A percentile compares a stretch with the other conserved stretches of the same genome.
These are phyloP conservation scores for Cucumis hystrix DNA, from an alignment of 306 rosid genomes.

Conservation along the genomic window DNA sequence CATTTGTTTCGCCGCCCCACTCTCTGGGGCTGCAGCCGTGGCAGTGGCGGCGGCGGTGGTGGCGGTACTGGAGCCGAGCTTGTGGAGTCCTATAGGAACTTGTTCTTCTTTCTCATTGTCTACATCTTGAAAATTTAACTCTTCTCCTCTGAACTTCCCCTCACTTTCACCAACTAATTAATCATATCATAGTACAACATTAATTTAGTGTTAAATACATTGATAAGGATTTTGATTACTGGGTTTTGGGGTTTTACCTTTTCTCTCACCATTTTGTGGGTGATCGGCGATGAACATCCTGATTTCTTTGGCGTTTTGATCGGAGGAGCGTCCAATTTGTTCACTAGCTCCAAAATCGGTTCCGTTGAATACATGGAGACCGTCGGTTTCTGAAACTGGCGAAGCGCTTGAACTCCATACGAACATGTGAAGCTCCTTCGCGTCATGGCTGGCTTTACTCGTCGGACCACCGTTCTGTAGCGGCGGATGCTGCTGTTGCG, in stretches of 20 bases:
- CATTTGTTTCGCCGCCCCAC: constrained; percentile 29
- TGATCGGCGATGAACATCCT: constrained; percentile 11
- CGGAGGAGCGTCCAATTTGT: constrained; percentile 1
- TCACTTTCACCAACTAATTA: constrained; percentile 7
- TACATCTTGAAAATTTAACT: background rate
- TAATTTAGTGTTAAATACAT: background rate
- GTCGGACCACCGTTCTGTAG: constrained; percentile 8
- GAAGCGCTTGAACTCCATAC: constrained; percentile 88
- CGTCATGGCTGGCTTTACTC: constrained; percentile 45
- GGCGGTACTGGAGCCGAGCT: background rate
- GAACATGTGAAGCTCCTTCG: constrained; percentile 88
- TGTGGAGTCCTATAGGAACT: constrained; percentile 4
- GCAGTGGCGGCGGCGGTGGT: background rate
- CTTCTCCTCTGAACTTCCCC: background rate
- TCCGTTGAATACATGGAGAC: constrained; percentile 61
- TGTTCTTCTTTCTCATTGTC: constrained; percentile 4
- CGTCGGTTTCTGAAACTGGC: constrained; percentile 64
- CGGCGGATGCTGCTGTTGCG: background rate
- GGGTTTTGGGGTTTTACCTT: background rate
- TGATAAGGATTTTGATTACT: background rate
- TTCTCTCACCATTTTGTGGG: constrained; percentile 1
- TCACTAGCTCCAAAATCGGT: background rate
- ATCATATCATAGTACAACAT: background rate
- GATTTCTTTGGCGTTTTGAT: constrained; percentile 12
- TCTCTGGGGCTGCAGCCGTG: background rate